Percentiles rank a stretch among this genome's conserved stretches.
phyloP scores from a whole-genome alignment of 1,139 yeast species.

The Suzukiozyma palmioleophila region DNA sequence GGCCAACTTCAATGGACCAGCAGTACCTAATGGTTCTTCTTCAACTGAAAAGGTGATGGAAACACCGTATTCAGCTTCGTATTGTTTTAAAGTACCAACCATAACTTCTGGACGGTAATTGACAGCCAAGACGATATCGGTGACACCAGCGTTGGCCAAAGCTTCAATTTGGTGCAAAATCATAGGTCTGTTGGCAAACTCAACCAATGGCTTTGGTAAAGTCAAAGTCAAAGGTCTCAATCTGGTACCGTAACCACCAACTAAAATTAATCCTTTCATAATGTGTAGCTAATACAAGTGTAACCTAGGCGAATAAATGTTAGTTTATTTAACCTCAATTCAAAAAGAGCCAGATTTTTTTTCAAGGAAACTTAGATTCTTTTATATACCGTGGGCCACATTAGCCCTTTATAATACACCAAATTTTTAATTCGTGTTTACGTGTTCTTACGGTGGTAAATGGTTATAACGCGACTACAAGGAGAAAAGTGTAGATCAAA shows the following conservation, averaged over 20 bases:
- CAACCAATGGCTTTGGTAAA: constrained; percentile 97
- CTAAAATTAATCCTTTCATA: constrained; percentile 98
- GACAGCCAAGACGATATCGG: constrained; percentile 97
- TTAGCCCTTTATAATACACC: no score
- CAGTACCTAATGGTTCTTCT: constrained; percentile 98
- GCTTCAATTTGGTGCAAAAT: constrained; percentile 97
- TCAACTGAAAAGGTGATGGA: constrained; percentile 95
- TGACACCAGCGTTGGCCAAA: constrained; percentile 96
- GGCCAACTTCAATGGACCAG: constrained; percentile 98
- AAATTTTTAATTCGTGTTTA: not conserved
- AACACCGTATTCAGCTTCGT: constrained; percentile 94
- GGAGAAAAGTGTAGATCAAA: no score
- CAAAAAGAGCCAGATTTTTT: not conserved
- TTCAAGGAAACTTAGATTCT: no score
- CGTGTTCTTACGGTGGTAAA: not conserved
- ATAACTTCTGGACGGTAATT: constrained; percentile 99
- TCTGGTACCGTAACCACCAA: constrained; percentile 99
- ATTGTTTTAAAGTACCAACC: constrained; percentile 92
- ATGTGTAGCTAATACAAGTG: not conserved
- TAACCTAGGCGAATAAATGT: not conserved
- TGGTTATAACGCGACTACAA: no score
- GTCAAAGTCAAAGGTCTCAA: constrained; percentile 98
- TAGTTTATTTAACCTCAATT: not conserved
- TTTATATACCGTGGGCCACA: no score
- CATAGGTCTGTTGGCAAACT: constrained; percentile 98